Conservation (phyloP, 2,329 filamentous ascomycete genomes). For the Sarocladium strictum region DNA sequence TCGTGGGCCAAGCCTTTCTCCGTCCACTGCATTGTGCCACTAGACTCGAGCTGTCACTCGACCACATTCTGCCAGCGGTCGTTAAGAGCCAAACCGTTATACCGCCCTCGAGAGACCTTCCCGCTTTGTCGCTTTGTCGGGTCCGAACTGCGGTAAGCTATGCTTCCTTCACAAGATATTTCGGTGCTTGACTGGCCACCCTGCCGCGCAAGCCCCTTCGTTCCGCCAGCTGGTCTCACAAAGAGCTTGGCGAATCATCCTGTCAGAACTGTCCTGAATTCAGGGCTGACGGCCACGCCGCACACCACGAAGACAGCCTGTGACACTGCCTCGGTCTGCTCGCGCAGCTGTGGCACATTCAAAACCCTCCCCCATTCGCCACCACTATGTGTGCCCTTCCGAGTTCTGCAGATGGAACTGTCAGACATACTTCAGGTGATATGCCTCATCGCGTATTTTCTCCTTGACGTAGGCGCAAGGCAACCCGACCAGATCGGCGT, state of each 20-base stretch:
- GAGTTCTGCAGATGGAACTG: not conserved
- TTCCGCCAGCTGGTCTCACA: not conserved
- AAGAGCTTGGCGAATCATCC: not conserved
- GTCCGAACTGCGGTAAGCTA: not conserved
- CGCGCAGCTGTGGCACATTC: not conserved
- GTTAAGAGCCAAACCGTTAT: not conserved
- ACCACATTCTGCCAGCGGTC: not conserved
- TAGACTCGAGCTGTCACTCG: not conserved
- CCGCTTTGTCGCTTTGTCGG: not conserved
- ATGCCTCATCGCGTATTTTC: too few relatives aligned
- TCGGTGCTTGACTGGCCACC: not conserved
- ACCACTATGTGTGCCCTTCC: not conserved
- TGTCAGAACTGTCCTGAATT: not conserved
- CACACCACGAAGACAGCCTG: not conserved
- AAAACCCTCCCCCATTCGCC: not conserved
- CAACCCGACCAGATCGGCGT: not conserved
- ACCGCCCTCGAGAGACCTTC: too few relatives aligned
- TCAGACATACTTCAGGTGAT: not conserved
- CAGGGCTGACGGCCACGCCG: not conserved
- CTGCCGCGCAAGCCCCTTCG: not conserved
- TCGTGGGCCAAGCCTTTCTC: not conserved
- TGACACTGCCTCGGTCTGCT: not conserved
- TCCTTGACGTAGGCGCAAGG: too few relatives aligned
- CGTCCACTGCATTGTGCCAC: not conserved
- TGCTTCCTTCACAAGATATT: not conserved